Conservation (phyloP, 139 green algal species). For the Chlamydomonas sphaeroides region DNA sequence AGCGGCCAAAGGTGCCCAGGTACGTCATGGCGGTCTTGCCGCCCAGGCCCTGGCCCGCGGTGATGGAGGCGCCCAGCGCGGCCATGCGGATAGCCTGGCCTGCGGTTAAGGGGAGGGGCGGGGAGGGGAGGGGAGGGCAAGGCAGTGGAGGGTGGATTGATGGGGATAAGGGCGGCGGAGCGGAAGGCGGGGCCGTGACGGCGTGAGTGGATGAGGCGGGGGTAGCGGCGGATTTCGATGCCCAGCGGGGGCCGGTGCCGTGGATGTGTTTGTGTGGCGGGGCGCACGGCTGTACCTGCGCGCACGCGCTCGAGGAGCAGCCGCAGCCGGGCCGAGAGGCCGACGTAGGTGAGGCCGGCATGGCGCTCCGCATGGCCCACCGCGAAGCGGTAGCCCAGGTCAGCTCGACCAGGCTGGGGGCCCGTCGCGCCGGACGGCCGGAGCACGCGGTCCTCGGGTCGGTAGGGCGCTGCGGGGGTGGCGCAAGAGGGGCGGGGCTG, state of each 20-base stretch:
- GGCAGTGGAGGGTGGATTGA: not conserved
- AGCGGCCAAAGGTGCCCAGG: too few relatives aligned
- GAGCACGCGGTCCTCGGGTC: not conserved
- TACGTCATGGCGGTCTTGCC: too few relatives aligned
- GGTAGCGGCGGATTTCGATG: not conserved
- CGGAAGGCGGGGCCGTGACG: not conserved
- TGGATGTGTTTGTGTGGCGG: too few relatives aligned
- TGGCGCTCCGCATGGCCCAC: not conserved
- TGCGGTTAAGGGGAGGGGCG: not conserved
- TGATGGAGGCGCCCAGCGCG: slow-evolving; percentile 21
- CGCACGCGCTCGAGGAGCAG: slow-evolving; percentile 6
- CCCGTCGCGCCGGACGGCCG: too few relatives aligned
- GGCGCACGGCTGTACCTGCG: not conserved
- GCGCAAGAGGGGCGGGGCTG: too few relatives aligned
- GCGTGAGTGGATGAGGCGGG: too few relatives aligned
- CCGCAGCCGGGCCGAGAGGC: not conserved
- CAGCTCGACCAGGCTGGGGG: too few relatives aligned
- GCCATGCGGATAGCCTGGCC: not conserved
- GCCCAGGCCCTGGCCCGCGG: slow-evolving; percentile 4
- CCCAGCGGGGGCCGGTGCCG: too few relatives aligned
- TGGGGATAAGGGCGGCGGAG: not conserved
- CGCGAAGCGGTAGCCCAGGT: too few relatives aligned
- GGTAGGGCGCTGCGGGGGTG: too few relatives aligned
- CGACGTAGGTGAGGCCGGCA: slow-evolving; percentile 5
- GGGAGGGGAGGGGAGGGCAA: not conserved